Base-by-base conservation (phyloP, 805 yeast species). In the Sugiyamaella marilandica region DNA sequence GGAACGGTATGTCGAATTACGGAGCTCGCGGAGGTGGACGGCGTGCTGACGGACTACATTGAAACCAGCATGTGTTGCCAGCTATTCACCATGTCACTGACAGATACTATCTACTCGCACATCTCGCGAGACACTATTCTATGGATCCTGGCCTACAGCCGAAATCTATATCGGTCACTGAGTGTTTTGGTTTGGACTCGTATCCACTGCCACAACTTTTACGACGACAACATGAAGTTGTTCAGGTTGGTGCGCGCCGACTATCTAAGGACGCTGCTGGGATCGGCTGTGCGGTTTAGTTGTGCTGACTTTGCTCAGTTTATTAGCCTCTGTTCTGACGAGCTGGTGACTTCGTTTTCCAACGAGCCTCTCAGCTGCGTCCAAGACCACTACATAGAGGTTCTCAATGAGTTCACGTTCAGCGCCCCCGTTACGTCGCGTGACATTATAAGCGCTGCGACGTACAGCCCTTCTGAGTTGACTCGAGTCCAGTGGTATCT, bases 81-180 rank as follows among this genome's bases (percentile, higher is more conserved):
- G 21, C 13, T 39, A 7, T 11, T 39, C 13, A 16, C 8, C 19
- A 11, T 10, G 19, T 39, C 24, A 5, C 14, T 10, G 9, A 5
- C 24, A 5, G 13, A 39, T 11, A 16, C 14, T 39, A 47, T 43
- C 2, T 52, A 37, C 26, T 44, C 53, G 2, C 52, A 50, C 26
- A 55, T 55, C n/a, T 52, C 60, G 11, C 52, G 43, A 35, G 58
- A 55, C 35, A 50, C 60, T 10, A 26, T 48, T n/a, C 35, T 52
- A 45, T 29, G 46, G 16, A 21, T 55, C 7, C 44, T 55, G n/a
- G 44, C 44, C 16, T 29, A 53, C 35, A 19, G 47, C 19, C 24
- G 24, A 9, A 41, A 49, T 32, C 39, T 18, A 18, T n/a, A 10
- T 8, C 19, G 34, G n/a, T 19, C 41, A 41, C 41, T 50, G 5